These are phyloP conservation scores for Murraya paniculata DNA, from an alignment of 345 rosid genomes.

Conservation along the genomic window DNA sequence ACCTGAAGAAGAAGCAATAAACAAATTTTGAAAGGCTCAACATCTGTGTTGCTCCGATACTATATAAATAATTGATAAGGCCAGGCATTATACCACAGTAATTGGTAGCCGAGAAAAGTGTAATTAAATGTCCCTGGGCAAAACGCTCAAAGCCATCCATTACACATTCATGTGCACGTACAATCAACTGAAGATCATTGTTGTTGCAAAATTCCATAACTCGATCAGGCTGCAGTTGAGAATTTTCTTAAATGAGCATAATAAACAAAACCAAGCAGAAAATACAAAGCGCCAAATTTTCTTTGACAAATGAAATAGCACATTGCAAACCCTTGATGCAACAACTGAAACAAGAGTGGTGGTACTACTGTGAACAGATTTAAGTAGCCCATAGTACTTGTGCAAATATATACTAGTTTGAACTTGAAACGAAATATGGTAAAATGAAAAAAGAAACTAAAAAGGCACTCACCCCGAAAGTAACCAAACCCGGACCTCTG, in stretches of 20 bases:
- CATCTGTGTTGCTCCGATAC: not conserved
- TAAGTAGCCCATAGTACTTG: not conserved
- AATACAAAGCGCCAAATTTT: not conserved
- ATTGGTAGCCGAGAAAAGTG: constrained; percentile 95
- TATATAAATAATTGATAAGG: not conserved
- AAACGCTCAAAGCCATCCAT: constrained; percentile 99
- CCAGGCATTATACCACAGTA: constrained; percentile 66
- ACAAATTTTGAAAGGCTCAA: constrained; percentile 1
- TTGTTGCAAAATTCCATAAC: constrained; percentile 98
- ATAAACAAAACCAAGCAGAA: not conserved
- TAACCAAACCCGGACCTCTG: constrained; percentile 97
- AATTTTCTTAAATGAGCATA: constrained; percentile 20
- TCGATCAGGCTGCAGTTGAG: constrained; percentile 81
- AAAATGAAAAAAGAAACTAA: not conserved
- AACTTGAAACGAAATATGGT: not conserved
- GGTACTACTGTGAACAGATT: not conserved
- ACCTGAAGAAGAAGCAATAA: constrained; percentile 41
- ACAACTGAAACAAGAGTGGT: not conserved
- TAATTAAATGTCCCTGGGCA: constrained; percentile 95
- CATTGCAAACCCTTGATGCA: not conserved
- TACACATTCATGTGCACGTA: constrained; percentile 97
- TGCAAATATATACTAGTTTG: not conserved
- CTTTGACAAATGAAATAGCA: not conserved
- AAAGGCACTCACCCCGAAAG: constrained; percentile 79
- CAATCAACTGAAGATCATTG: constrained; percentile 96